phyloP scores from a whole-genome alignment of 495 filamentous ascomycete genomes.

The Tuber borchii region DNA sequence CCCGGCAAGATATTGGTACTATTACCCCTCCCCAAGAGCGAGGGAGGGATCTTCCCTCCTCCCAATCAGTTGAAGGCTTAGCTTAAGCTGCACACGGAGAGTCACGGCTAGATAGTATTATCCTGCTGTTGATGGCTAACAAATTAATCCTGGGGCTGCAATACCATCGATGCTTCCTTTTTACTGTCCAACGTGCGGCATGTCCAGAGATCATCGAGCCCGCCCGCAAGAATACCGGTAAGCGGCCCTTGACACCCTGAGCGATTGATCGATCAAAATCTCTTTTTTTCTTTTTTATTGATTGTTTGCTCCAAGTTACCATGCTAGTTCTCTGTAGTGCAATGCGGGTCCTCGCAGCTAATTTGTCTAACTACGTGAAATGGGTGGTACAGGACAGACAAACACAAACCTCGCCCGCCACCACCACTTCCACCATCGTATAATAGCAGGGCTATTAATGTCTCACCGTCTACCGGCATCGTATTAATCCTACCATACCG shows the following conservation, averaged over 20 bases:
- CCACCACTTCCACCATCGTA: background rate
- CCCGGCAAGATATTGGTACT: background rate
- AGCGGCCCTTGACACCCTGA: too few relatives aligned
- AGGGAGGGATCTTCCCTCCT: background rate
- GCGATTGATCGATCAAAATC: too few relatives aligned
- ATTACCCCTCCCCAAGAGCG: background rate
- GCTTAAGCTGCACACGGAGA: background rate
- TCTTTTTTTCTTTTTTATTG: too few relatives aligned
- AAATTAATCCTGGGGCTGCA: background rate
- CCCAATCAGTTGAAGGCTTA: background rate
- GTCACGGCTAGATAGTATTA: background rate
- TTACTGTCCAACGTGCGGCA: background rate
- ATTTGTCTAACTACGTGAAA: background rate
- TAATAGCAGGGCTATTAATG: background rate
- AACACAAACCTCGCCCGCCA: background rate
- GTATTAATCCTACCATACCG: too few relatives aligned
- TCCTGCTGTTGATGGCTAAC: background rate
- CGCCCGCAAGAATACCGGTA: background rate
- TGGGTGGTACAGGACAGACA: background rate
- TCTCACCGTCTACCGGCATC: too few relatives aligned
- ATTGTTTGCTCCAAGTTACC: background rate
- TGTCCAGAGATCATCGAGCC: background rate
- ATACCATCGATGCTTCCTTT: background rate
- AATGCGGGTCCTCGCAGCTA: background rate
- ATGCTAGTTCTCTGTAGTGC: background rate